These are phyloP conservation scores for Halenospora varia DNA, from an alignment of 495 filamentous ascomycete genomes.

Conservation along the genomic window DNA sequence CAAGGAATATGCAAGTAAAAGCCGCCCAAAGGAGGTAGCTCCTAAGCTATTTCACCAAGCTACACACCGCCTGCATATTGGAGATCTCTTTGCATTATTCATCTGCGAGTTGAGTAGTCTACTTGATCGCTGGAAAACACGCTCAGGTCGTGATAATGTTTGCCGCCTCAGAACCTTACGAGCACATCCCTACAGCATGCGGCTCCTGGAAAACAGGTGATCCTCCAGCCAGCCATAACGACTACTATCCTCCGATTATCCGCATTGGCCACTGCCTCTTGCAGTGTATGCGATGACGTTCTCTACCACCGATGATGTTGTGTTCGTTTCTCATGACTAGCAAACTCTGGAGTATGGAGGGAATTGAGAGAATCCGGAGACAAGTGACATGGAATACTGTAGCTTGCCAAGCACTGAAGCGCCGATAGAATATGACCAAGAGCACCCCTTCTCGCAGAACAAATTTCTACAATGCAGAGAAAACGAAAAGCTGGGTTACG, in stretches of 20 bases:
- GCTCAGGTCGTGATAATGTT: conserved; percentile 10
- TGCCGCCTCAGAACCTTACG: conserved; percentile 1
- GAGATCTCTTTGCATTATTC: conserved; percentile 25
- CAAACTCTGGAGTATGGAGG: conserved; percentile 9
- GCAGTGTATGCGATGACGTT: conserved; percentile 6
- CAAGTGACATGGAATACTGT: conserved; percentile 14
- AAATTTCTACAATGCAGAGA: conserved; percentile 79
- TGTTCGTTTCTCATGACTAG: conserved; percentile 19
- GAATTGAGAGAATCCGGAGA: conserved; percentile 3
- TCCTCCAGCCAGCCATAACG: conserved; percentile 7
- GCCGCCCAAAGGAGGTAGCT: no score
- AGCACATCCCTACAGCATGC: not conserved
- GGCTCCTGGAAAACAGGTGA: conserved; percentile 8
- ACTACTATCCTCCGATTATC: conserved; percentile 11
- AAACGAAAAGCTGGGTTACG: conserved; percentile 82
- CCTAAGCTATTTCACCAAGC: no score
- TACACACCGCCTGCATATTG: conserved; percentile 1
- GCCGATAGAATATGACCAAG: conserved; percentile 23
- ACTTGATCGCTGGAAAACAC: conserved; percentile 13
- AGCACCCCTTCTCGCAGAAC: conserved; percentile 11
- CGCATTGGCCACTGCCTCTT: conserved; percentile 5
- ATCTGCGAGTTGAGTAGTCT: conserved; percentile 24
- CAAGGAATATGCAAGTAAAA: no score
- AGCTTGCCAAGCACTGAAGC: conserved; percentile 22
- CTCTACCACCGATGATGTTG: conserved; percentile 10